phyloP scores from a whole-genome alignment of 2,329 filamentous ascomycete species.

The Phialophora verrucosa region DNA sequence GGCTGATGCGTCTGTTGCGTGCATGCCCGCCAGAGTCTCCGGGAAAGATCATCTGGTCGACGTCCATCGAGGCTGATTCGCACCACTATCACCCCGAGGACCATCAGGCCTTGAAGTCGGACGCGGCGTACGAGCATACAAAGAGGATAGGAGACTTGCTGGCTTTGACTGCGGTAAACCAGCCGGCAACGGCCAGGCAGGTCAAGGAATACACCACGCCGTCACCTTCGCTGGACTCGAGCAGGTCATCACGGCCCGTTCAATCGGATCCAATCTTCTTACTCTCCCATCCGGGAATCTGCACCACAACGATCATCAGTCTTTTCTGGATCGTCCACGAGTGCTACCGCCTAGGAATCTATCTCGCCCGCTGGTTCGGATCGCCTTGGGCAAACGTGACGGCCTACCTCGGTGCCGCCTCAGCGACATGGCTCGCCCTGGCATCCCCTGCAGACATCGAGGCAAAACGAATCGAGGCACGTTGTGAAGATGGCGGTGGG shows the following conservation, averaged over 20 bases:
- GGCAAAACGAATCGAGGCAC: slow-evolving; percentile 50
- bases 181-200: slow-evolving; percentile 67
- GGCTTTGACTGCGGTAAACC: slow-evolving; percentile 65
- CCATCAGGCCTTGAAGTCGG: slow-evolving; percentile 71
- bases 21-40: slow-evolving; percentile 52
- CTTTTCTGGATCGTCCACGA: slow-evolving; percentile 57
- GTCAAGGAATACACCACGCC: slow-evolving; percentile 57
- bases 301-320: slow-evolving; percentile 79
- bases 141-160: slow-evolving; percentile 89
- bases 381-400: slow-evolving; percentile 85
- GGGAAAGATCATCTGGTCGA: slow-evolving; percentile 84
- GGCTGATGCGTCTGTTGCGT: slow-evolving; percentile 74
- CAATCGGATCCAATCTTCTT: slow-evolving; percentile 68
- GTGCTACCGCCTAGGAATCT: slow-evolving; percentile 34
- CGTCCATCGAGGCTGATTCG: slow-evolving; percentile 73
- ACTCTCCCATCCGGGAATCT: slow-evolving; percentile 83
- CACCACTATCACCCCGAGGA: slow-evolving; percentile 69
- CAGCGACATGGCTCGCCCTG: slow-evolving; percentile 79
- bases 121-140: slow-evolving; percentile 77
- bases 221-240: slow-evolving; percentile 17
- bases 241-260: slow-evolving; percentile 37
- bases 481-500: slow-evolving; percentile 66
- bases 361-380: slow-evolving; percentile 73
- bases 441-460: slow-evolving; percentile 59
- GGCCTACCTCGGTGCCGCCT: slow-evolving; percentile 76